Percentiles rank a stretch among this genome's conserved stretches.
phyloP scores from a whole-genome alignment of 2,329 filamentous ascomycete genomes.

The Cercospora sp. region DNA sequence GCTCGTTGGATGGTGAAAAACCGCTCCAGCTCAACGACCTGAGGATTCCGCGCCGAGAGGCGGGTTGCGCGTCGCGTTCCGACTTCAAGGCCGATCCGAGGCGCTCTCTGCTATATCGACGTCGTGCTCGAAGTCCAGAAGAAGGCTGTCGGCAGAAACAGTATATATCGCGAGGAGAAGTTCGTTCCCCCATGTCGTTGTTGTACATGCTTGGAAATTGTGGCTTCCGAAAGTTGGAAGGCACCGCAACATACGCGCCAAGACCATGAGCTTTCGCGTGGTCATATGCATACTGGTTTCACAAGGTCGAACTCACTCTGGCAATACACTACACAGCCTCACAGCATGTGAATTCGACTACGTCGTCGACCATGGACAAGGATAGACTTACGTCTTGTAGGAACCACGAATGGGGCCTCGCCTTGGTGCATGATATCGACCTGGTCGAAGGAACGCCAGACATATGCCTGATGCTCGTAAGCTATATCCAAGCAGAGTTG shows the following conservation, averaged over 20 bases:
- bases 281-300: neutral
- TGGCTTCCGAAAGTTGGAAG: neutral
- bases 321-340: neutral
- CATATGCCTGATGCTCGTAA: neutral
- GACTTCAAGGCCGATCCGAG: neutral
- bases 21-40: neutral
- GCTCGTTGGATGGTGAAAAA: neutral
- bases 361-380: neutral
- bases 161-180: too few species aligned
- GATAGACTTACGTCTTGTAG: neutral
- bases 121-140: neutral
- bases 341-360: neutral
- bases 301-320: neutral
- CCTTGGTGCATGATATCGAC: neutral
- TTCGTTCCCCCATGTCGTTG: too few species aligned
- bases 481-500: neutral
- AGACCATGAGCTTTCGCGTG: neutral
- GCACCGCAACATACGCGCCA: neutral
- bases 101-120: neutral
- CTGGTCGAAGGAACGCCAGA: neutral
- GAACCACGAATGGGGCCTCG: neutral
- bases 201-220: too few species aligned
- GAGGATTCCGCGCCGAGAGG: neutral
- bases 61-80: neutral
- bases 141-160: neutral